Evolutionary conservation across 768 basidiomycete genomes (phyloP).

Genomic region (Hericium alpestre): DNA sequence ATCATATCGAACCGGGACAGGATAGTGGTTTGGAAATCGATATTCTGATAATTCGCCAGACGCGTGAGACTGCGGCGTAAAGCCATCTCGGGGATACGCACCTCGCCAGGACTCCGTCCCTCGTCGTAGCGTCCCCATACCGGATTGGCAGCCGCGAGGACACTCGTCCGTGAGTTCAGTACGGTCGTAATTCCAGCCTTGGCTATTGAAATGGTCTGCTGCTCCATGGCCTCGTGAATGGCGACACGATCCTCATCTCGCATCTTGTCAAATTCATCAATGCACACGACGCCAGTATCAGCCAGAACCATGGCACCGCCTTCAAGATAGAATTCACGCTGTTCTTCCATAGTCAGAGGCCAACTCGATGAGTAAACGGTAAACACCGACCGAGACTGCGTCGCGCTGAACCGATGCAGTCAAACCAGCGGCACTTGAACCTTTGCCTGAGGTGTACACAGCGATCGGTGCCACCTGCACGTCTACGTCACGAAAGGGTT

Average conservation of each 20-base stretch:
- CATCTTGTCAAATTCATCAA: conserved; percentile 99
- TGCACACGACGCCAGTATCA: conserved; percentile 96
- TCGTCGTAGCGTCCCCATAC: conserved; percentile 98
- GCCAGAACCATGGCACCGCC: conserved; percentile 99
- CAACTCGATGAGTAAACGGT: not conserved
- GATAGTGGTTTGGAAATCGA: conserved; percentile 97
- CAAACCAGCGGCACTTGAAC: conserved; percentile 95
- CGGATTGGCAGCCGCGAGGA: conserved; percentile 96
- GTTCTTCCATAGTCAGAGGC: conserved; percentile 8
- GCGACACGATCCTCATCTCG: conserved; percentile 97
- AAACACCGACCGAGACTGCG: conserved; percentile 63
- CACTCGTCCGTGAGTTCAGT: conserved; percentile 94
- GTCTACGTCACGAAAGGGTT: not conserved
- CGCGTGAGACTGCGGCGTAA: not conserved
- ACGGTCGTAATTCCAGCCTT: conserved; percentile 99
- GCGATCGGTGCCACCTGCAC: conserved; percentile 88
- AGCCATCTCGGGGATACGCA: conserved; percentile 18
- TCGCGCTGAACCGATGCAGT: conserved; percentile 97
- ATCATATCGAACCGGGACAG: conserved; percentile 99
- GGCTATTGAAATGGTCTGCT: conserved; percentile 98
- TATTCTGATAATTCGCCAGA: conserved; percentile 43
- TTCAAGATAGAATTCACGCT: conserved; percentile 98
- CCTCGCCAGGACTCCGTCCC: conserved; percentile 90
- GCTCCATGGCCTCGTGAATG: conserved; percentile 99
- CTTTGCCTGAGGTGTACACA: conserved; percentile 97